Conservation (phyloP, 768 basidiomycete genomes). For the Lentinula sp. region DNA sequence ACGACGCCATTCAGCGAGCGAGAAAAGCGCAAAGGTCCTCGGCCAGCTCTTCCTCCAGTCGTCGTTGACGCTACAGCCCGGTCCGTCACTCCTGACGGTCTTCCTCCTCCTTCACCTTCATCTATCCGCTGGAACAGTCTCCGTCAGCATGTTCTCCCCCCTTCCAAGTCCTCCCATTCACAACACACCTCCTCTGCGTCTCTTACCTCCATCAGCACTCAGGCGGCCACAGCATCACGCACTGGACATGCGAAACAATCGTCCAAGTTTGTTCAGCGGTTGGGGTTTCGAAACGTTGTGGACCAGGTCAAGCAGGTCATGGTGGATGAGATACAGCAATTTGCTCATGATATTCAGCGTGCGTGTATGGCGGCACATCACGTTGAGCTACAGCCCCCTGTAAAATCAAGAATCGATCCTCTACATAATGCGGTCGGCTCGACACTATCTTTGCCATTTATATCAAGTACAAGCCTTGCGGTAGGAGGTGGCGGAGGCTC, state of each 20-base stretch:
- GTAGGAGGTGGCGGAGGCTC: conserved; percentile 12
- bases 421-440: conserved; percentile 22
- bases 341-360: conserved; percentile 50
- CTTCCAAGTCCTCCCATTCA: conserved; percentile 14
- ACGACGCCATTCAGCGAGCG: neutral
- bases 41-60: conserved; percentile 8
- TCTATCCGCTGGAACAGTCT: conserved; percentile 45
- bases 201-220: conserved; percentile 14
- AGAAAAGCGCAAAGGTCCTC: conserved; percentile 2
- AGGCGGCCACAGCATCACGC: conserved; percentile 11
- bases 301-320: conserved; percentile 52
- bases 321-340: conserved; percentile 40
- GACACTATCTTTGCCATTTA: conserved; percentile 34
- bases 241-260: conserved; percentile 14
- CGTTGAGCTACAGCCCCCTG: conserved; percentile 23
- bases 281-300: conserved; percentile 60
- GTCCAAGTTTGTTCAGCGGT: conserved; percentile 41
- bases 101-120: conserved; percentile 31
- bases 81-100: conserved; percentile 45
- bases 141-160: conserved; percentile 46
- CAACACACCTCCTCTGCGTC: conserved; percentile 19
- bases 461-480: conserved; percentile 29
- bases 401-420: conserved; percentile 14
- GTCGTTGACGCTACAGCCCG: conserved; percentile 6
- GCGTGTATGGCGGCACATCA: conserved; percentile 51